Base-by-base conservation (phyloP, 768 basidiomycete genomes). In the Suillus paluster region DNA sequence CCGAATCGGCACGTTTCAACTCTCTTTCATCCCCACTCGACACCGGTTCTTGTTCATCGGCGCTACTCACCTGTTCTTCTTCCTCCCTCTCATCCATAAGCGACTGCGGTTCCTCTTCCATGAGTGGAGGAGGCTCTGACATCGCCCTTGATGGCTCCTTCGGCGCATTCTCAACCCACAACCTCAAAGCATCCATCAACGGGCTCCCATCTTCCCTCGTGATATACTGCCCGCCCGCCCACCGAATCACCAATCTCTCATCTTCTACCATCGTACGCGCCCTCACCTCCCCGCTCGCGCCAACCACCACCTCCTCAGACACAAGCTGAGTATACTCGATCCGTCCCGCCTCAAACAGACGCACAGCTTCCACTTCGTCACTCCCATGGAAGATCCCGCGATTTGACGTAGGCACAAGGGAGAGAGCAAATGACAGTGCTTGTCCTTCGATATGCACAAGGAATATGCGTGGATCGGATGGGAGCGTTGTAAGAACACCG, bases 131-230 rank as follows among this genome's bases (percentile, higher is more conserved):
- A 2, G 58, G 60, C 27, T 52, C 61, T 4, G 58, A 58, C 14
- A 61, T 60, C 2, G 67, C 60, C 23, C 60, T 61, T 10, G 60
- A 36, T 4, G 62, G 63, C 1, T 57, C 59, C 9, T 62, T 62
- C 17, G 68, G 64, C 21, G 58, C 58, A 30, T 56, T 57, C 15
- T 70, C 62, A 4, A 70, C 56, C 84, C 94, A 97, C 21, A 84
- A 69, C 9, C 80, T 79, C 4, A 98, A 83, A 0, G 91, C 88
- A 39, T 85, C 83, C 79, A 95, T 86, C 30, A 96, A 80, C 1
- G 89, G 88, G 0, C 91, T 90, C 3, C 82, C 85, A 67, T 92
- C 91, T 44, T 80, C 77, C 64, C 88, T 87, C n/a, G 88, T 90
- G 58, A 95, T 86, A 72, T 91, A 95, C 90, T 83, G 85, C 54